Conservation (phyloP, 495 filamentous ascomycete species). For the Penicillium silybi region DNA sequence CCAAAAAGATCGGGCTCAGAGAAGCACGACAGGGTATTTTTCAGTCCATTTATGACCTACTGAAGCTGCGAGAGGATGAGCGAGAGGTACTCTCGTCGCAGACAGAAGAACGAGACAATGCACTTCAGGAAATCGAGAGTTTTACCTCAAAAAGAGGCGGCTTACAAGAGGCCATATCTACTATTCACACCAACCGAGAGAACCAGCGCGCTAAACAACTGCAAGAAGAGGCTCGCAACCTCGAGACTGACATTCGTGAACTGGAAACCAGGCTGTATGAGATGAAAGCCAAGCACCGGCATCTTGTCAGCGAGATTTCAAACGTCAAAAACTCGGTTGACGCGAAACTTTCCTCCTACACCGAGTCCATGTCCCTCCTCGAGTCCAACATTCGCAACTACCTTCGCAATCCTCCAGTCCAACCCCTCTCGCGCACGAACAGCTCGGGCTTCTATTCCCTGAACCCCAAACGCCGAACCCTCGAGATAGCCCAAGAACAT, state of each 20-base stretch:
- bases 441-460: slow-evolving; percentile 48
- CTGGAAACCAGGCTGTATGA: slow-evolving; percentile 62
- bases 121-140: slow-evolving; percentile 56
- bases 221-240: slow-evolving; percentile 45
- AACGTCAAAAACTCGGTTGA: slow-evolving; percentile 61
- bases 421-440: slow-evolving; percentile 32
- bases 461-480: slow-evolving; percentile 64
- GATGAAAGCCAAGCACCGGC: slow-evolving; percentile 60
- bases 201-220: slow-evolving; percentile 36
- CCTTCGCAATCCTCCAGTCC: slow-evolving; percentile 39
- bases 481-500: slow-evolving; percentile 72
- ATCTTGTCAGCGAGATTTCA: slow-evolving; percentile 57
- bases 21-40: slow-evolving; percentile 69
- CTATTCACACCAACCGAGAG: slow-evolving; percentile 37
- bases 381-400: slow-evolving; percentile 47
- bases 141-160: slow-evolving; percentile 52
- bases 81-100: slow-evolving; percentile 55
- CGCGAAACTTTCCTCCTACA: slow-evolving; percentile 58
- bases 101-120: slow-evolving; percentile 51
- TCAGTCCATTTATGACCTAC: slow-evolving; percentile 65
- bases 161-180: slow-evolving; percentile 43
- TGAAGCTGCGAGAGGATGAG: slow-evolving; percentile 70
- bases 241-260: slow-evolving; percentile 60
- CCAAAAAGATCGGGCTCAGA: slow-evolving; percentile 55
- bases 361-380: slow-evolving; percentile 49